These are phyloP conservation scores for Abrus pulchellus DNA, from an alignment of 306 rosid species.

Conservation along the genomic window DNA sequence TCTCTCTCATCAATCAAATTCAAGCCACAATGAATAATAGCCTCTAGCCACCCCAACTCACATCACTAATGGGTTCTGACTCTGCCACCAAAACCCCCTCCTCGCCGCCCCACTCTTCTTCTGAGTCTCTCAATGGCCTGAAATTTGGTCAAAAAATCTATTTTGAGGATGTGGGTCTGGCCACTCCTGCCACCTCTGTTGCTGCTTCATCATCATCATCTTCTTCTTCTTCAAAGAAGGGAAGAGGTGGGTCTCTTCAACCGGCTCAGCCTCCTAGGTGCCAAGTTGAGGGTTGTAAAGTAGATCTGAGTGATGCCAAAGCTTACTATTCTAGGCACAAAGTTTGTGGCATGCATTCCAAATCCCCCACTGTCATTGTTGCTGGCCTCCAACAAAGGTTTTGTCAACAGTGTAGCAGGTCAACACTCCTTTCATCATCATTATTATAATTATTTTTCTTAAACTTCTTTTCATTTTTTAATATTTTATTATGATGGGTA, in stretches of 20 bases:
- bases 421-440: neutral
- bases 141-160: constrained; percentile 81
- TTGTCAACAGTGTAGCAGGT: constrained; percentile 99
- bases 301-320: constrained; percentile 89
- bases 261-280: constrained; percentile 81
- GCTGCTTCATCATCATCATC: constrained; percentile 46
- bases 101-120: constrained; percentile 61
- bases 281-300: constrained; percentile 89
- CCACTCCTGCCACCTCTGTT: constrained; percentile 49
- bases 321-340: constrained; percentile 94
- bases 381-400: constrained; percentile 85
- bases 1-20: neutral
- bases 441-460: neutral
- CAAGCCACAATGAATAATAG: constrained; percentile 33
- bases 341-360: constrained; percentile 88
- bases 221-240: constrained; percentile 59
- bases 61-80: constrained; percentile 63
- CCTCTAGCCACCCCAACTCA: constrained; percentile 40
- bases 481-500: constrained; percentile 15
- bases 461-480: neutral
- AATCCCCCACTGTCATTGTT: constrained; percentile 79
- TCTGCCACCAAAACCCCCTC: constrained; percentile 64
- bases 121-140: constrained; percentile 75
- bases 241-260: constrained; percentile 54
- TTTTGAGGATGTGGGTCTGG: constrained; percentile 71